Evolutionary conservation across 768 basidiomycete species (phyloP).

Genomic region (Mycena latifolia): DNA sequence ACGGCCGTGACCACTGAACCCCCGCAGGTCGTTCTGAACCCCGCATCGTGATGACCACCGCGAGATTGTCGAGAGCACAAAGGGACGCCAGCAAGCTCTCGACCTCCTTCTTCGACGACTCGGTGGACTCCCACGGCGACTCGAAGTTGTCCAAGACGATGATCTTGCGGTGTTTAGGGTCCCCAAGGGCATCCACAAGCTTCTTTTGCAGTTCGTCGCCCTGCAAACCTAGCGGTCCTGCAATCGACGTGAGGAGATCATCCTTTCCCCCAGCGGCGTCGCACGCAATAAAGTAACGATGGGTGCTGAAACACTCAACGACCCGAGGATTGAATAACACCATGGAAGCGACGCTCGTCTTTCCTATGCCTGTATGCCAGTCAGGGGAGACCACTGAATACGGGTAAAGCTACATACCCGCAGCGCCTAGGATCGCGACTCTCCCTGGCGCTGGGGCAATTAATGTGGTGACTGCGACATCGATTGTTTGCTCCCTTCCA

Average conservation of each 20-base stretch:
- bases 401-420: slow-evolving; percentile 17
- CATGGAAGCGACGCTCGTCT: slow-evolving; percentile 35
- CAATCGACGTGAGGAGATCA: slow-evolving; percentile 35
- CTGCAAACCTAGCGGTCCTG: slow-evolving; percentile 30
- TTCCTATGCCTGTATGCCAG: slow-evolving; percentile 30
- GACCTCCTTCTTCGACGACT: slow-evolving; percentile 32
- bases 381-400: neutral
- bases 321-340: slow-evolving; percentile 31
- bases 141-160: slow-evolving; percentile 41
- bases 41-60: slow-evolving; percentile 39
- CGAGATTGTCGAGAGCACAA: slow-evolving; percentile 28
- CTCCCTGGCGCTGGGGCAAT: slow-evolving; percentile 24
- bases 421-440: slow-evolving; percentile 36
- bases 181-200: slow-evolving; percentile 29
- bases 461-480: slow-evolving; percentile 22
- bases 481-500: slow-evolving; percentile 30
- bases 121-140: slow-evolving; percentile 36
- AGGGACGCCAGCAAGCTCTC: slow-evolving; percentile 34
- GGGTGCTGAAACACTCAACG: slow-evolving; percentile 29
- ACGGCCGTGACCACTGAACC: slow-evolving; percentile 38
- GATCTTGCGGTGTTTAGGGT: slow-evolving; percentile 21
- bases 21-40: slow-evolving; percentile 39
- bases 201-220: slow-evolving; percentile 36
- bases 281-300: slow-evolving; percentile 34
- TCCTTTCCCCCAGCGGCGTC: slow-evolving; percentile 35